Evolutionary conservation across 2,329 filamentous ascomycete species (phyloP), one percentile per base, ranked within the genome.

Genomic region (Lachnellula arida): DNA sequence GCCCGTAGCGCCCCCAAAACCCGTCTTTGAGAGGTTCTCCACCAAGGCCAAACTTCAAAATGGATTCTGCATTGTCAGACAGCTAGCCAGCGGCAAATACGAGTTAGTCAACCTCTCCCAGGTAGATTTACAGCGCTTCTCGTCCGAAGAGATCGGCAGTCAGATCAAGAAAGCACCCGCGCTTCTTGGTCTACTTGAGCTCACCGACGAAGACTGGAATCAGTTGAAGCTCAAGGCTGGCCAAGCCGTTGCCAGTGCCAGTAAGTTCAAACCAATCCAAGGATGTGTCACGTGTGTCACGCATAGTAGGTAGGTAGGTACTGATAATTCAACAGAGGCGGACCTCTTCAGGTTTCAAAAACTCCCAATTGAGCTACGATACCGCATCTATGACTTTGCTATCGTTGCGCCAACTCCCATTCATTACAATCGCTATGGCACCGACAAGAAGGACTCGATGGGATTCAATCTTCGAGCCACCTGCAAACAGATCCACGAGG

Each of bases 41-140:
- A 49, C 49, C 25, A 53, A 56, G 22, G 50, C 35, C 14, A 49
- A 59, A n/a, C 46, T 65, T 9, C 22, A 53, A 23, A 52, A 58
- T 54, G 64, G 63, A 2, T 32, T 63, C 4, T 60, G 51, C 17
- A 53, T 65, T 22, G n/a, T 65, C 7, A 57, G 60, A 12, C 39
- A 46, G 19, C 39, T 63, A 9, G 60, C 54, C 3, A 48, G 47
- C 25, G 54, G 56, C 9, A 63, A 55, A 44, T 61, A 58, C 9
- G 59, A 64, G 52, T 44, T 60, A 17, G 46, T 65, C 35, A 60
- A 58, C 12, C 23, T 66, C 4, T 55, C 47, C 19, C 25, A 37
- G 11, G 44, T 58, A 34, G 17, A 46, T 3, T 25, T 44, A n/a
- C 28, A 59, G n/a, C 35, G 37, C 2, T 32, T 64, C 34, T 53